Conservation (phyloP, 2,329 filamentous ascomycete species). For the Aspergillus fumigatus region DNA sequence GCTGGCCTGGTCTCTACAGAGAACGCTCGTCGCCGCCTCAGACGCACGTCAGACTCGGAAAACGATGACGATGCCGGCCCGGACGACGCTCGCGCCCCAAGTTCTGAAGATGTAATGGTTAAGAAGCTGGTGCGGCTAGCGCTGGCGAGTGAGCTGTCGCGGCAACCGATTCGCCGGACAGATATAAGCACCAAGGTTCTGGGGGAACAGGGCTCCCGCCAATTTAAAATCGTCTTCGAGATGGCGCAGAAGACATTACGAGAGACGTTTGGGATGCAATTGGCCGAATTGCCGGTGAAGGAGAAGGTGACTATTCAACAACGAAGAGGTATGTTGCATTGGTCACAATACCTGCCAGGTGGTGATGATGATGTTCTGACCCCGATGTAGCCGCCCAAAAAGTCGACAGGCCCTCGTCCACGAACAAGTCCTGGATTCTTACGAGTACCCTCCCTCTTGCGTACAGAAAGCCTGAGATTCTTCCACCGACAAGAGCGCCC, state of each 20-base stretch:
- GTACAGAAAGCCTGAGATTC: constrained; percentile 63
- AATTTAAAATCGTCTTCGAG: constrained; percentile 74
- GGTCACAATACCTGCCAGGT: neutral
- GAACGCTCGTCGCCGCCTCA: constrained; percentile 10
- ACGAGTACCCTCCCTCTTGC: constrained; percentile 64
- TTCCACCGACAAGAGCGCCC: constrained; percentile 64
- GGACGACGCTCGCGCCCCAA: constrained; percentile 21
- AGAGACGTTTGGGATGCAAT: constrained; percentile 82
- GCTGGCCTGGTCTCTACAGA: constrained; percentile 2
- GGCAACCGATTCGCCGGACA: constrained; percentile 52
- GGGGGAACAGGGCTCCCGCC: constrained; percentile 59
- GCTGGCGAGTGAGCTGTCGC: constrained; percentile 56
- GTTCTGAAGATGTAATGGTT: constrained; percentile 42
- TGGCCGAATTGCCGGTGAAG: constrained; percentile 73
- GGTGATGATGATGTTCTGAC: neutral
- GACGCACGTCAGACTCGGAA: constrained; percentile 9
- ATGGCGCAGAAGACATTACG: constrained; percentile 69
- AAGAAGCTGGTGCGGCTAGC: constrained; percentile 61
- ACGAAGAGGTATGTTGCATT: constrained; percentile 58
- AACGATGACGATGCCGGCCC: constrained; percentile 13
- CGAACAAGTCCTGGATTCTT: constrained; percentile 71
- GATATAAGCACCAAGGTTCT: constrained; percentile 65
- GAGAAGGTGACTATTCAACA: constrained; percentile 80
- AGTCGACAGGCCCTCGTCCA: constrained; percentile 37
- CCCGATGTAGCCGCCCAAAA: constrained; percentile 46